Evolutionary conservation across 1,284 basidiomycete species (phyloP), one percentile per base, ranked within the genome.

Genomic region (Schizophyllum amplum): DNA sequence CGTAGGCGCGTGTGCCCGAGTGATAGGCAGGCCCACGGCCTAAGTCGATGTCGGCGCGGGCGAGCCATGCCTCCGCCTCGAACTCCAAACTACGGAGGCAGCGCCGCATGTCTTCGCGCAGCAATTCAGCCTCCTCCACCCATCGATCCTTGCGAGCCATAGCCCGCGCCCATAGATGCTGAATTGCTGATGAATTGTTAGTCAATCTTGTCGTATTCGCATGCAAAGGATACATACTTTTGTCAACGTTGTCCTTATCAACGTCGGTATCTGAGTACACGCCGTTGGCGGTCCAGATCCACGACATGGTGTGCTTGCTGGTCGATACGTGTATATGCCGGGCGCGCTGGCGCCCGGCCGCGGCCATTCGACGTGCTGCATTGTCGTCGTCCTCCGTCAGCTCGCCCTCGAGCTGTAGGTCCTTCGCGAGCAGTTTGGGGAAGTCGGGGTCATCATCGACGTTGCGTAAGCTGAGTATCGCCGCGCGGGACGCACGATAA

Each of bases 111-210:
- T 59, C 58, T 24, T 56, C 55, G 11, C 33, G 22, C 20, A 56
- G 24, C 17, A 59, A 26, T 9, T 17, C n/a, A 11, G 57, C 58
- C 51, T 59, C 58, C 23, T 59, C 58, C 9, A 21, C 22, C 58
- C 58, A 59, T 54, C n/a, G n/a, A n/a, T n/a, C n/a, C n/a, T n/a
- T n/a, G n/a, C n/a, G n/a, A n/a, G n/a, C n/a, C n/a, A n/a, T 21
- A 1, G 58, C 46, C n/a, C 54, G 55, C 2, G 49, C 23, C 60
- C 58, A 60, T 42, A 59, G 55, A n/a, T 59, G 47, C 5, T 58
- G 58, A 0, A 61, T 25, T 1, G 58, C 60, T 61, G 47, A 7
- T 4, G 17, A 17, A n/a, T n/a, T n/a, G n/a, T n/a, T n/a, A n/a
- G n/a, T n/a, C n/a, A n/a, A n/a, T n/a, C 42, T n/a, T n/a, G n/a